Evolutionary conservation across 495 filamentous ascomycete species (phyloP), one percentile per base, ranked within the genome.

Genomic region (Hamigera avellanea): DNA sequence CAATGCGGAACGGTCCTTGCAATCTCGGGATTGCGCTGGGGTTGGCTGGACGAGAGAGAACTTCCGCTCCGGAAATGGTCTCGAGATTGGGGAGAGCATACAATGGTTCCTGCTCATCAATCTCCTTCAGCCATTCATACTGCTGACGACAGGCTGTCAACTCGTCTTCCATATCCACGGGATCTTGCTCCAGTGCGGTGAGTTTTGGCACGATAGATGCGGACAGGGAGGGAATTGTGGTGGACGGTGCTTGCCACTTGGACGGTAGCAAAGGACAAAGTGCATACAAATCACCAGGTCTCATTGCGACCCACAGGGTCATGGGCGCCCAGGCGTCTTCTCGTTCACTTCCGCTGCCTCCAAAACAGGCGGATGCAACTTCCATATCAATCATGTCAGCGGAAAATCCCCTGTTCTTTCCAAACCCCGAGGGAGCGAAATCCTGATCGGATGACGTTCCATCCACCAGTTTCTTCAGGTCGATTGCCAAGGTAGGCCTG

Each of bases 221-320:
- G 12, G 83, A 83, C 19, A 94, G 64, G 0, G 82, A 81, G 2
- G 86, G 80, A 18, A 93, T 73, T 9, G 83, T 66, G 0, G 78
- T 77, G 2, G 80, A 69, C 12, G 81, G 75, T n/a, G 81, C 78
- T 33, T 80, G 69, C 85, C 85, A 95, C 46, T 76, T 85, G 10
- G 70, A 72, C 3, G 87, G 87, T 18, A 95, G 59, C 3, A 94
- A 68, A 8, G 87, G 87, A 53, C 87, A 93, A n/a, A 95, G 60
- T 6, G 85, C 83, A 45, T 95, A 94, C 6, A 94, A 71, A 46
- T 93, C 86, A 3, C 87, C 87, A 17, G 82, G 80, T 23, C 66
- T 69, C 85, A 93, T 95, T 12, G 83, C 86, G 30, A 93, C 61
- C 86, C 86, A 95, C 13, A 95, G 61, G 2, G 87, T 93, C 85